phyloP scores from a whole-genome alignment of 1,284 basidiomycete species.

The Rhodotorula sp. region DNA sequence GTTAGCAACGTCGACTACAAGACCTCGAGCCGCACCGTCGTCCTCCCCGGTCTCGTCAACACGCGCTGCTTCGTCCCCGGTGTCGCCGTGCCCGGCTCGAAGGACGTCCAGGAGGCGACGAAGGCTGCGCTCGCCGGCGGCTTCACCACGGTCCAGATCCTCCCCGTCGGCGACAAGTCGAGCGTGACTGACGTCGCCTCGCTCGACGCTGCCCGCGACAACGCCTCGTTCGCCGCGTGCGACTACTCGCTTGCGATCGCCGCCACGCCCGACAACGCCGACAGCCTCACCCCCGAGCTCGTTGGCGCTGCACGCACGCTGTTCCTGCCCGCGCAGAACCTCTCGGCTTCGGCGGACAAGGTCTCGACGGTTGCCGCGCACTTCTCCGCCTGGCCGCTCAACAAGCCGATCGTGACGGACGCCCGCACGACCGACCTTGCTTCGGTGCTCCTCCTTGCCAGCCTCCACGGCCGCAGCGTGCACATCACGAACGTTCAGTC shows the following conservation, averaged over 20 bases:
- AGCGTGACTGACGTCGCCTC: constrained; percentile 66
- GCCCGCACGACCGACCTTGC: constrained; percentile 90
- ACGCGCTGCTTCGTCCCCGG: constrained; percentile 84
- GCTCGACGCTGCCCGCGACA: constrained; percentile 70
- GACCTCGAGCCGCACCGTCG: constrained; percentile 86
- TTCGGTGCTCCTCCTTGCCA: constrained; percentile 88
- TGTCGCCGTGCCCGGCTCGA: constrained; percentile 59
- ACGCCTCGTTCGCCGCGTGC: constrained; percentile 68
- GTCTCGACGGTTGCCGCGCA: constrained; percentile 51
- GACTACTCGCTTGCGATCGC: constrained; percentile 82
- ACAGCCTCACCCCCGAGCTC: constrained; percentile 67
- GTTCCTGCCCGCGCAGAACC: constrained; percentile 74
- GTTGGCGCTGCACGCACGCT: constrained; percentile 75
- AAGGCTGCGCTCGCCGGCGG: constrained; percentile 81
- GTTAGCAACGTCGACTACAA: constrained; percentile 92
- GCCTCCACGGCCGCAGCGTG: constrained; percentile 82
- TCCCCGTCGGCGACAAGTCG: constrained; percentile 66
- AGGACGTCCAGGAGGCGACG: constrained; percentile 69
- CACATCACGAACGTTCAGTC: constrained; percentile 93
- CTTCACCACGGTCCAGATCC: constrained; percentile 78
- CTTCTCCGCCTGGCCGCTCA: constrained; percentile 75
- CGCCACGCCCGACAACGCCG: constrained; percentile 69
- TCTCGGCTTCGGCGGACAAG: constrained; percentile 59
- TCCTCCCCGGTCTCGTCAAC: constrained; percentile 90
- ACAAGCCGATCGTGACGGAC: constrained; percentile 92